These are phyloP conservation scores for Pythium guiyangense DNA, from an alignment of 352 stramenopile species.

Conservation along the genomic window DNA sequence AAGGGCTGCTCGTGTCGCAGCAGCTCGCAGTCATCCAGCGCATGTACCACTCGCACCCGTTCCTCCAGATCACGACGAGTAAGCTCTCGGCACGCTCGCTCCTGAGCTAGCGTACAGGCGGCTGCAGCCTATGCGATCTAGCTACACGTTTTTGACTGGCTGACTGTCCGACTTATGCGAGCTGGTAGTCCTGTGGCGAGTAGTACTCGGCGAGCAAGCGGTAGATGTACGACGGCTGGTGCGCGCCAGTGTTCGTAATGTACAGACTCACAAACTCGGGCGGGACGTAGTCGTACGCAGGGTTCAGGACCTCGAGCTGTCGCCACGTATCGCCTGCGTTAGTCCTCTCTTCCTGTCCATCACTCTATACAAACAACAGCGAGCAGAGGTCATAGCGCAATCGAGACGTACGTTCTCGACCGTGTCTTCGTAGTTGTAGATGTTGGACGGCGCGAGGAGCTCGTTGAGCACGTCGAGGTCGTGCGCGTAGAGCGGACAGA, in stretches of 20 bases:
- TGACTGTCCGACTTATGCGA: conserved; percentile 36
- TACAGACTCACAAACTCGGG: conserved; percentile 96
- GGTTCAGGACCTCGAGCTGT: conserved; percentile 95
- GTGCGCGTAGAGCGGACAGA: conserved; percentile 97
- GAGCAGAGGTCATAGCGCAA: background rate
- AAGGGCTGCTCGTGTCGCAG: conserved; percentile 70
- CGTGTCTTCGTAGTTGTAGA: conserved; percentile 90
- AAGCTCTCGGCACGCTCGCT: conserved; percentile 52
- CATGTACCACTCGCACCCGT: conserved; percentile 84
- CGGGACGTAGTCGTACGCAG: conserved; percentile 97
- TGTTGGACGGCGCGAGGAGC: conserved; percentile 81
- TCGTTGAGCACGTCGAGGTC: conserved; percentile 96
- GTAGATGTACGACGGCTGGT: conserved; percentile 99
- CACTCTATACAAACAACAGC: background rate
- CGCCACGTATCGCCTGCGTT: background rate
- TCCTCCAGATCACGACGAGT: conserved; percentile 50
- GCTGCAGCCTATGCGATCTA: background rate
- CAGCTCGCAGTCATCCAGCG: conserved; percentile 83
- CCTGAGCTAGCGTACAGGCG: conserved; percentile 4
- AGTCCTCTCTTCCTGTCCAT: background rate
- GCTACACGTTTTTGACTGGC: background rate
- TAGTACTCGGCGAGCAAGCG: conserved; percentile 98
- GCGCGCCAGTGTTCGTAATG: conserved; percentile 97
- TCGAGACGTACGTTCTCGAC: conserved; percentile 73
- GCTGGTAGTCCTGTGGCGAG: conserved; percentile 94